Evolutionary conservation across 805 yeast species (phyloP).

Genomic region (Metschnikowia santaceciliae): DNA sequence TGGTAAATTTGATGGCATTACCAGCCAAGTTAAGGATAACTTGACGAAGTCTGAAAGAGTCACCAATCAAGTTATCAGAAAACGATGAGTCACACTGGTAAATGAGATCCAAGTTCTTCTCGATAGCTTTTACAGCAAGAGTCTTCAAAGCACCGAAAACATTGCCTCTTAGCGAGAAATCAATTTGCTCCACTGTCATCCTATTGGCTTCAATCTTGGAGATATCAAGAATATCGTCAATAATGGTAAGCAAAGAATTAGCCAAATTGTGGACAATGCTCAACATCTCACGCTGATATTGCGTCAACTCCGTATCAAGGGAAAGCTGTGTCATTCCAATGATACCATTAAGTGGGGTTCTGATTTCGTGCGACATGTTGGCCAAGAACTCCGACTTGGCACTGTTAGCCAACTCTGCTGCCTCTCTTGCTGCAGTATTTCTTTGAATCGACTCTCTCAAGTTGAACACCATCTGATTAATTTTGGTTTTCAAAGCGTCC

Average conservation of each 20-base stretch:
- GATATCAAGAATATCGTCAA: constrained; percentile 87
- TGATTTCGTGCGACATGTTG: constrained; percentile 76
- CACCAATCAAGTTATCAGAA: constrained; percentile 85
- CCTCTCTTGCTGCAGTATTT: constrained; percentile 90
- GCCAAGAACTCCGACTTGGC: constrained; percentile 90
- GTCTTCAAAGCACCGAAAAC: constrained; percentile 89
- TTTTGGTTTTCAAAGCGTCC: constrained; percentile 64
- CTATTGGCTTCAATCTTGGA: constrained; percentile 91
- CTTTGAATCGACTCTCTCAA: constrained; percentile 86
- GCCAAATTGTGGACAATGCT: constrained; percentile 87
- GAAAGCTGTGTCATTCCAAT: constrained; percentile 91
- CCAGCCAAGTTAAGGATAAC: constrained; percentile 85
- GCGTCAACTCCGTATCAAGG: constrained; percentile 82
- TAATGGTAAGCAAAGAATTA: constrained; percentile 77
- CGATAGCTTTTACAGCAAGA: constrained; percentile 84
- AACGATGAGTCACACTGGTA: constrained; percentile 82
- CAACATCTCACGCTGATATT: constrained; percentile 88
- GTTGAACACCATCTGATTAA: constrained; percentile 62
- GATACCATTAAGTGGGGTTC: constrained; percentile 92
- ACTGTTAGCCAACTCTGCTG: constrained; percentile 85
- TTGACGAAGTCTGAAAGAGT: constrained; percentile 82
- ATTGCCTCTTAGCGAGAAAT: constrained; percentile 80
- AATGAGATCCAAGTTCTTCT: constrained; percentile 73
- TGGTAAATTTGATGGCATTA: constrained; percentile 85
- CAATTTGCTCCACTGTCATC: constrained; percentile 89